Evolutionary conservation across 306 rosid genomes (phyloP).

Genomic region (Canavalia gladiata): DNA sequence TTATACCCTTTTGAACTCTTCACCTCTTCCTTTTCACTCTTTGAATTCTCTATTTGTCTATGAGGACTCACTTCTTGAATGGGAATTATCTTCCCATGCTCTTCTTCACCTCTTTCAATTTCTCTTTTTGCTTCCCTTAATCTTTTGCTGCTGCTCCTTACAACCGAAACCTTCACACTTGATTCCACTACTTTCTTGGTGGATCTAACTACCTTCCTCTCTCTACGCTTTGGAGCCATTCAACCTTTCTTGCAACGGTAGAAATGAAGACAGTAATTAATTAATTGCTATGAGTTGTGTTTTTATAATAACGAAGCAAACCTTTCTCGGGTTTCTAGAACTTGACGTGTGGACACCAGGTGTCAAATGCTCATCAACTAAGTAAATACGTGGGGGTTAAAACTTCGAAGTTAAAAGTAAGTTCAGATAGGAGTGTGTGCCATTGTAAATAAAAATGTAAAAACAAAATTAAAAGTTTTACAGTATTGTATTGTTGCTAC

Average conservation of each 20-base stretch:
- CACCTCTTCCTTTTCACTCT: neutral
- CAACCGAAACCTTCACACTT: constrained; percentile 52
- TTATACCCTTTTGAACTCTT: neutral
- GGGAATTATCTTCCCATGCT: constrained; percentile 38
- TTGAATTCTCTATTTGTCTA: neutral
- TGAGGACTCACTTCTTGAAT: constrained; percentile 45
- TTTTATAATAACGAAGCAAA: neutral
- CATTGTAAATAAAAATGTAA: neutral
- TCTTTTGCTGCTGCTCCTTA: constrained; percentile 45
- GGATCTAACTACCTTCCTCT: constrained; percentile 52
- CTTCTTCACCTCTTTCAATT: constrained; percentile 2
- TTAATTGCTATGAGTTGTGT: neutral
- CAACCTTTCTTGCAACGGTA: neutral
- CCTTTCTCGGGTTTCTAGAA: neutral
- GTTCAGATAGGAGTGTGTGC: constrained; percentile 31
- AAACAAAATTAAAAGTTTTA: too few relatives aligned
- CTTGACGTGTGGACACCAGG: constrained; percentile 53
- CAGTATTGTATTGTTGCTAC: too few relatives aligned
- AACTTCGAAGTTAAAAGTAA: constrained; percentile 27
- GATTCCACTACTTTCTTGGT: constrained; percentile 55
- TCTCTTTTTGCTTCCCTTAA: constrained; percentile 28
- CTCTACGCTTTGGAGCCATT: constrained; percentile 66
- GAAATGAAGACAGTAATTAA: neutral
- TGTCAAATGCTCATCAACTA: constrained; percentile 40
- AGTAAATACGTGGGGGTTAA: constrained; percentile 45